Evolutionary conservation across 371 early-diverging fungal genomes (phyloP).

Genomic region (Conidiobolus incongruus): DNA sequence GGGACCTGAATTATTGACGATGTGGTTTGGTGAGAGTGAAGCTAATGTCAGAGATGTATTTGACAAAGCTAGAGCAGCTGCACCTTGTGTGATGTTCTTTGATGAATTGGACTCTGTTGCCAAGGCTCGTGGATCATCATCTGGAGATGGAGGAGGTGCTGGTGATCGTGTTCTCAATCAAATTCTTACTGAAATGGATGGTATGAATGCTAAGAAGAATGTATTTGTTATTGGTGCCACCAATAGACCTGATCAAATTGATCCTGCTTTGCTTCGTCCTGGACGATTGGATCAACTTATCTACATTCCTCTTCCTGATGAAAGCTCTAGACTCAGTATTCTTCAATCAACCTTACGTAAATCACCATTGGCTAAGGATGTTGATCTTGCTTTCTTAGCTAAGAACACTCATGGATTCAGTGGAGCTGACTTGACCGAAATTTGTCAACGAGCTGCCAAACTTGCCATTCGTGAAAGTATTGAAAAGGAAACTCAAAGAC

Average conservation of each 20-base stretch:
- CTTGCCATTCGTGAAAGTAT: conserved; percentile 98
- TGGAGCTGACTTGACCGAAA: conserved; percentile 99
- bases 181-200: conserved; percentile 99
- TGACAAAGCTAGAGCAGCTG: conserved; percentile 98
- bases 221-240: conserved; percentile 99
- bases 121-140: conserved; percentile 78
- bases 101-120: too few species aligned
- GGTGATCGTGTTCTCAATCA: conserved; percentile 99
- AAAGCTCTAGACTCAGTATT: conserved; percentile 69
- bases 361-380: conserved; percentile 74
- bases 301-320: conserved; percentile 97
- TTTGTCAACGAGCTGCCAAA: conserved; percentile 99
- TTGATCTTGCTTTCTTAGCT: conserved; percentile 77
- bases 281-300: conserved; percentile 99
- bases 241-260: conserved; percentile 97
- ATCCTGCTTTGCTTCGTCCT: conserved; percentile 88
- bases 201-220: conserved; percentile 99
- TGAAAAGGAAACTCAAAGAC: conserved; percentile 75
- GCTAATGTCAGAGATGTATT: conserved; percentile 99
- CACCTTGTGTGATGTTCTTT: conserved; percentile 99
- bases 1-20: too few species aligned
- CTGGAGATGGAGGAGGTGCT: conserved; percentile 87
- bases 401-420: conserved; percentile 92
- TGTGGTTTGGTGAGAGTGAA: conserved; percentile 99
- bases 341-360: conserved; percentile 90